Evolutionary conservation across 352 stramenopile species (phyloP).

Genomic region (Globisporangium orthogonon): DNA sequence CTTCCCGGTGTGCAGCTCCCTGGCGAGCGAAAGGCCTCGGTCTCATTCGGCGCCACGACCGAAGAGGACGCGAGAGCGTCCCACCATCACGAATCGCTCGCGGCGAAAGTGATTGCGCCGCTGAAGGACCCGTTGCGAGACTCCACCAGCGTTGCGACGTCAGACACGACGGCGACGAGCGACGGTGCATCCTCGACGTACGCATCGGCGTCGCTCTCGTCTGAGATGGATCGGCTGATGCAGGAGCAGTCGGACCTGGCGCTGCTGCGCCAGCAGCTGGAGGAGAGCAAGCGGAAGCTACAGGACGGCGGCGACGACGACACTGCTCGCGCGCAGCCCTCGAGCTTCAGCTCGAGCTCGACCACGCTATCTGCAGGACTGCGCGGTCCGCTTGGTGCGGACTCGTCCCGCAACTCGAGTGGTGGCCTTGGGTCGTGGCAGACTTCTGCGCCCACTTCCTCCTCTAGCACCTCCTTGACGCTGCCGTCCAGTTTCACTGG

Average conservation of each 20-base stretch:
- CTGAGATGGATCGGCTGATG: slow-evolving; percentile 52
- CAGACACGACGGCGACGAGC: slow-evolving; percentile 23
- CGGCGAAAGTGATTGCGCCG: slow-evolving; percentile 32
- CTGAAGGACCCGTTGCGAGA: slow-evolving; percentile 17
- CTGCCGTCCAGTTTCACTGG: slow-evolving; percentile 9
- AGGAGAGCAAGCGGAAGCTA: slow-evolving; percentile 64
- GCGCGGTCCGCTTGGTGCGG: slow-evolving; percentile 1
- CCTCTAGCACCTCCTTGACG: neutral
- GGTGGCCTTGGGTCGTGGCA: slow-evolving; percentile 3
- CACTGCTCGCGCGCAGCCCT: neutral
- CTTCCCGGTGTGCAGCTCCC: slow-evolving; percentile 38
- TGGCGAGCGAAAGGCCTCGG: slow-evolving; percentile 11
- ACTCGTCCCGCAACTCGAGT: neutral
- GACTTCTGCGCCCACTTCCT: neutral
- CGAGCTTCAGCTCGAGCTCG: neutral
- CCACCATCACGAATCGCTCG: slow-evolving; percentile 17
- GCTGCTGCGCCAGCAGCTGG: slow-evolving; percentile 44
- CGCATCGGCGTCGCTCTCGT: slow-evolving; percentile 18
- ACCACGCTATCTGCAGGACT: neutral
- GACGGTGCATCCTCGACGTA: neutral
- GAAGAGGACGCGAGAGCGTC: neutral
- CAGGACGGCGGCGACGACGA: slow-evolving; percentile 21
- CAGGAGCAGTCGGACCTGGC: slow-evolving; percentile 69
- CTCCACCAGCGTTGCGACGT: slow-evolving; percentile 1
- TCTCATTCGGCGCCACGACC: neutral